phyloP scores from a whole-genome alignment of 352 stramenopile genomes.

The Globisporangium orthogonon region DNA sequence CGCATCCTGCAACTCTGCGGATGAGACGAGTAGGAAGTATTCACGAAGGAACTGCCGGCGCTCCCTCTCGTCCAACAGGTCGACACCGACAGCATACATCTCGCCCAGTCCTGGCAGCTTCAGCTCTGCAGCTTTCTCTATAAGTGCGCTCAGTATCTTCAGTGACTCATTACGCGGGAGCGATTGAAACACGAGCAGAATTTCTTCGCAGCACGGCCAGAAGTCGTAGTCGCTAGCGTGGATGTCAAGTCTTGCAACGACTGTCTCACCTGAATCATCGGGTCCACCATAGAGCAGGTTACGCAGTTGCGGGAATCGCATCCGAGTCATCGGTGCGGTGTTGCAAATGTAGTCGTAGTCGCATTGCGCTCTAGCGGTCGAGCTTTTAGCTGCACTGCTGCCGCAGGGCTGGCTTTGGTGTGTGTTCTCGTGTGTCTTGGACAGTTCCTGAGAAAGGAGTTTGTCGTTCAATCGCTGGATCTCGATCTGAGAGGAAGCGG shows the following conservation, averaged over 20 bases:
- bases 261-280: neutral
- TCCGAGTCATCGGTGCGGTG: neutral
- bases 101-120: constrained; percentile 32
- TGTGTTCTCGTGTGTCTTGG: constrained; percentile 14
- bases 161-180: constrained; percentile 27
- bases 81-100: constrained; percentile 31
- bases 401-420: neutral
- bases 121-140: constrained; percentile 33
- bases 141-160: constrained; percentile 27
- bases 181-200: constrained; percentile 38
- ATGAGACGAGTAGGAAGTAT: constrained; percentile 48
- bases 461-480: constrained; percentile 28
- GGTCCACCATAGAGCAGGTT: constrained; percentile 17
- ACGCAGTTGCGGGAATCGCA: constrained; percentile 19
- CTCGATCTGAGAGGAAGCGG: constrained; percentile 25
- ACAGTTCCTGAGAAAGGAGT: constrained; percentile 29
- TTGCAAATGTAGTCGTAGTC: neutral
- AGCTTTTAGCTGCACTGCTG: neutral
- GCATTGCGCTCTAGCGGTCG: neutral
- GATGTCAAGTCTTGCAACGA: constrained; percentile 17
- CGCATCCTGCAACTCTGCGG: constrained; percentile 43
- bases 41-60: constrained; percentile 42
- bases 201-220: constrained; percentile 33
- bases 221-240: constrained; percentile 33
- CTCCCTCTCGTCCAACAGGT: constrained; percentile 34